Base-by-base conservation (phyloP, 2,329 filamentous ascomycete species). In the Ascochyta viciae-villosae region DNA sequence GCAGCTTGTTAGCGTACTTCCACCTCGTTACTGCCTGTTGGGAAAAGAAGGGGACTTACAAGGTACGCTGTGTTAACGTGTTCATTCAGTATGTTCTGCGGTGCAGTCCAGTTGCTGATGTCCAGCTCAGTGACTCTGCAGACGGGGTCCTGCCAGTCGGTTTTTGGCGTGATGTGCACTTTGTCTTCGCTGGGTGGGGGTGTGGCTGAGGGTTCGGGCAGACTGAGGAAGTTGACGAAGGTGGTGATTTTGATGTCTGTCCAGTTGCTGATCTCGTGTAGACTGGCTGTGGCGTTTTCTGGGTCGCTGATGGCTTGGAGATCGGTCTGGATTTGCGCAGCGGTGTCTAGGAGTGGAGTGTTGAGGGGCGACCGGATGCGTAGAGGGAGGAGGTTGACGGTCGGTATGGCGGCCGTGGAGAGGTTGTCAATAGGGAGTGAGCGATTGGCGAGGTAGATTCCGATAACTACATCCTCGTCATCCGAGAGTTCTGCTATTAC, bases 391-490 rank as follows among this genome's bases (percentile, higher is more conserved):
- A 97, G 81, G 62, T 90, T 93, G 19, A 97, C 81, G 0, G 91
- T 95, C 0, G 93, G 92, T 29, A 86, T 87, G 0, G 82, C 64
- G 2, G 84, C 77, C 0, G 78, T 70, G 2, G 84, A 77, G 1
- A 86, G 71, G 3, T 81, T 77, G 3, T 82, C 77, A 8, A 82
- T 74, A 22, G 79, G 77, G 10, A 83, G 78, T 0, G 83, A 82
- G 47, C 92, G 85, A 71, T 96, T 96, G 38, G 92, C 90, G 8
- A 96, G 83, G 73, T 96, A 97, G 22, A 96, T 76, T 2, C 92
- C 93, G 46, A 96, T 82, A 0, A 91, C 76, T 1, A 90, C 74
- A 35, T 85, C 78, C 6, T 67, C 34, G 6, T 49, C 55, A 5
- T 49, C 22, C 1, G 47, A 24, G 2, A 55, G 59, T 1, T 31